phyloP scores from a whole-genome alignment of 352 stramenopile genomes.

The Plasmopara muralis region DNA sequence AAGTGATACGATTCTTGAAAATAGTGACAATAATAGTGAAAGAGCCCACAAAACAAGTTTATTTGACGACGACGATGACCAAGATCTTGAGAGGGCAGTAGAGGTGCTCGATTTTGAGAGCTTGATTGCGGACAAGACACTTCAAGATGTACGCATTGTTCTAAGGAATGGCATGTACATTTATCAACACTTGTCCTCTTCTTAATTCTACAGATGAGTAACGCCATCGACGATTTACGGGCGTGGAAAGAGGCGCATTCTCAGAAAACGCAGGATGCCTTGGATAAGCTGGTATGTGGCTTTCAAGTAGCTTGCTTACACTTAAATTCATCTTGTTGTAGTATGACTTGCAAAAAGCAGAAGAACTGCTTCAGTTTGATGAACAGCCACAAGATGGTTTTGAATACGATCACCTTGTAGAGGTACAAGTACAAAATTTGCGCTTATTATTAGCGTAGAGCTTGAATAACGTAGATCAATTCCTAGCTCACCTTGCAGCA shows the following conservation, averaged over 20 bases:
- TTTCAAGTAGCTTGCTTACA: background rate
- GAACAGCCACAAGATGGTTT: background rate
- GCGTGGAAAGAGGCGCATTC: constrained; percentile 34
- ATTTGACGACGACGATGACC: constrained; percentile 30
- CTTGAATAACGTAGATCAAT: background rate
- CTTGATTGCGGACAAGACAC: constrained; percentile 24
- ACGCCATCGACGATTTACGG: constrained; percentile 32
- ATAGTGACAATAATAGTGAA: constrained; percentile 15
- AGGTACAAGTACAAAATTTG: constrained; percentile 9
- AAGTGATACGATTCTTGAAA: constrained; percentile 1
- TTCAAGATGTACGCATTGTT: constrained; percentile 28
- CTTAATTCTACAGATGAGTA: constrained; percentile 30
- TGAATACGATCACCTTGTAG: constrained; percentile 5
- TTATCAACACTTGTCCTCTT: background rate
- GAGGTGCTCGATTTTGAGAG: constrained; percentile 29
- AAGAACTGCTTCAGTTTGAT: constrained; percentile 4
- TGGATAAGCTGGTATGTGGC: constrained; percentile 26
- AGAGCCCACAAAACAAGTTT: constrained; percentile 7
- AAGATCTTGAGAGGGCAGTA: constrained; percentile 33
- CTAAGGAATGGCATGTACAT: background rate
- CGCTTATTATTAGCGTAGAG: background rate
- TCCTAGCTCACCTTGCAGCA: constrained; percentile 15
- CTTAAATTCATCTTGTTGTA: background rate
- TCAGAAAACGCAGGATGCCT: constrained; percentile 18
- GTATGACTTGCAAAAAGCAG: constrained; percentile 3